Percentiles rank a stretch among this genome's conserved stretches.
Evolutionary conservation across 1,139 yeast genomes (phyloP).

Genomic region (Tardiomyces blankii): DNA sequence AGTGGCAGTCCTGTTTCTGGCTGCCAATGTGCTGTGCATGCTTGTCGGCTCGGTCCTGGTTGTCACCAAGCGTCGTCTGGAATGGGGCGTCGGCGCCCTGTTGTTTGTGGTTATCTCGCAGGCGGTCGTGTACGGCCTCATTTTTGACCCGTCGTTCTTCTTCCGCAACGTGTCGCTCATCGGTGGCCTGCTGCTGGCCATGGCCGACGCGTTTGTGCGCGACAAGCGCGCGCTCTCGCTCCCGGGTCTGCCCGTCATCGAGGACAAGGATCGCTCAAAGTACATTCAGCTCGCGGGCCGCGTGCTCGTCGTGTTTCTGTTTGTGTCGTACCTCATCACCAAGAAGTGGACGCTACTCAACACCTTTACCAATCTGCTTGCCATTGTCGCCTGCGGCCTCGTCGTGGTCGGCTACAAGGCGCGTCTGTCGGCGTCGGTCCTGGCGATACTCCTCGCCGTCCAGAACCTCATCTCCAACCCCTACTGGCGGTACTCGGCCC

Average conservation of each 20-base stretch:
- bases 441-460: conserved; percentile 61
- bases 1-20: conserved; percentile 61
- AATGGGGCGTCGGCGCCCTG: conserved; percentile 62
- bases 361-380: conserved; percentile 54
- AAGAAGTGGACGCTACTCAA: conserved; percentile 68
- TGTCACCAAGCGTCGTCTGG: conserved; percentile 58
- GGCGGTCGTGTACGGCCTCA: conserved; percentile 82
- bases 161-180: conserved; percentile 81
- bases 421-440: conserved; percentile 71
- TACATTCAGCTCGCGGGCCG: conserved; percentile 86
- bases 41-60: conserved; percentile 59
- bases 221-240: conserved; percentile 59
- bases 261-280: conserved; percentile 74
- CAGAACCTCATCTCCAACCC: conserved; percentile 78
- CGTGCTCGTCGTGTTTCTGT: conserved; percentile 71
- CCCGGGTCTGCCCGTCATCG: conserved; percentile 87
- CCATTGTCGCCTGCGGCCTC: conserved; percentile 61
- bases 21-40: conserved; percentile 62
- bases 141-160: conserved; percentile 71
- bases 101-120: conserved; percentile 68
- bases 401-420: conserved; percentile 93
- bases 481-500: conserved; percentile 70
- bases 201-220: conserved; percentile 80
- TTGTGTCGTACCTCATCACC: conserved; percentile 59
- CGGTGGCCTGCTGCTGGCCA: conserved; percentile 85